A percentile compares a stretch with the other conserved stretches of the same genome.
These are phyloP conservation scores for Aureobasidium subglaciale DNA, from an alignment of 2,329 filamentous ascomycete genomes.

Conservation along the genomic window DNA sequence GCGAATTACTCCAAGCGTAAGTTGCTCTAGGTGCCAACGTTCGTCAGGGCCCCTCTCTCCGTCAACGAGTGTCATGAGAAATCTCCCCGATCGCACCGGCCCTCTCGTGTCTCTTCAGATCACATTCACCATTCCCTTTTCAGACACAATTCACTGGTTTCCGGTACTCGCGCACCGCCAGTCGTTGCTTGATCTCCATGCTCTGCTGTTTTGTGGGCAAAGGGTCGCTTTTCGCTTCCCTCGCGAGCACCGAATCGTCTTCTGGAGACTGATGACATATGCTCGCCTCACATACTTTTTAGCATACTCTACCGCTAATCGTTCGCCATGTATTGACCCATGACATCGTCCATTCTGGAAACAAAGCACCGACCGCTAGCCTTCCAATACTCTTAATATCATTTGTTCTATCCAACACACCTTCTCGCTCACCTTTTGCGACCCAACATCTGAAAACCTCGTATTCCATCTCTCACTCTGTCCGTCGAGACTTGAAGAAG, in stretches of 20 bases:
- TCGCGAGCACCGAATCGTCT: not conserved
- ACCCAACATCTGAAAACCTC: not conserved
- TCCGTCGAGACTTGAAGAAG: not conserved
- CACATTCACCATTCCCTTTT: conserved; percentile 7
- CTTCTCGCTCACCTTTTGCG: not conserved
- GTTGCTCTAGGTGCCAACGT: not conserved
- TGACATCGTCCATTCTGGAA: conserved; percentile 6
- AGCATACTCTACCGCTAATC: not conserved
- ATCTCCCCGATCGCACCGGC: conserved; percentile 12
- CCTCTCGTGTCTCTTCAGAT: conserved; percentile 7
- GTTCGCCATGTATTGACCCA: conserved; percentile 3
- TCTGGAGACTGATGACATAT: conserved; percentile 9
- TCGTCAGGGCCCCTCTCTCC: conserved; percentile 6
- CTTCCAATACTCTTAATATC: conserved; percentile 6
- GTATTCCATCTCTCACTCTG: not conserved
- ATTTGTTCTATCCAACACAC: not conserved
- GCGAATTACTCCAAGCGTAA: not conserved
- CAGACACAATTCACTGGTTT: conserved; percentile 5
- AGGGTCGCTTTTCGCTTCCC: not conserved
- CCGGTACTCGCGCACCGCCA: not conserved
- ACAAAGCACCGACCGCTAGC: not conserved
- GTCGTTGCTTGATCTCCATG: conserved; percentile 8
- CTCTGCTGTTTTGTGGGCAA: conserved; percentile 1
- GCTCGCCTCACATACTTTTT: not conserved
- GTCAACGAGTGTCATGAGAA: not conserved